phyloP scores from a whole-genome alignment of 495 filamentous ascomycete species.

The Lasiosphaeria miniovina region DNA sequence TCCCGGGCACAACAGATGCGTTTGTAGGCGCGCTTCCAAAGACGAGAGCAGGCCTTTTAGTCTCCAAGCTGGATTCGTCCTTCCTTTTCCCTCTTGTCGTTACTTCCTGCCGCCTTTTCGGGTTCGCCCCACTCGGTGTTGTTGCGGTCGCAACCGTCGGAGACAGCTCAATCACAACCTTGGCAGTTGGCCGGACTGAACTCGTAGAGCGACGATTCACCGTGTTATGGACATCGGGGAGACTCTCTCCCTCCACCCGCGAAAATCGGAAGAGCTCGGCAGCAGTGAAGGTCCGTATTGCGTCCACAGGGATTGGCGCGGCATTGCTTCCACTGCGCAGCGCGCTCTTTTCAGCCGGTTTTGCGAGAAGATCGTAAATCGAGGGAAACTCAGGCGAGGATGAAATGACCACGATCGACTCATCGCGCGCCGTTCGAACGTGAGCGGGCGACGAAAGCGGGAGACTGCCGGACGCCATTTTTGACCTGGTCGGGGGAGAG shows the following conservation, averaged over 20 bases:
- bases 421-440: conserved; percentile 16
- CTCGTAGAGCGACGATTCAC: background rate
- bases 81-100: background rate
- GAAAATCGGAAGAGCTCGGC: conserved; percentile 30
- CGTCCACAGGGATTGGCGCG: conserved; percentile 32
- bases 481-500: conserved; percentile 13
- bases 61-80: background rate
- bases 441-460: conserved; percentile 38
- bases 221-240: background rate
- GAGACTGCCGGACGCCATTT: conserved; percentile 37
- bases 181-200: background rate
- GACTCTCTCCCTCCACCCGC: background rate
- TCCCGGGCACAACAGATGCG: background rate
- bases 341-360: conserved; percentile 25
- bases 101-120: background rate
- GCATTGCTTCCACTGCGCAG: conserved; percentile 34
- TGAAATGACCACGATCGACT: conserved; percentile 35
- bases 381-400: conserved; percentile 49
- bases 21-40: background rate
- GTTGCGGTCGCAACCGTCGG: background rate
- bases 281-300: conserved; percentile 39
- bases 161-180: background rate
- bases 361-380: conserved; percentile 38
- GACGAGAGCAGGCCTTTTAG: background rate
- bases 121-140: background rate